Percentiles rank a stretch among this genome's conserved stretches.
Evolutionary conservation across 2,329 filamentous ascomycete species (phyloP).

Genomic region (Sclerotinia minor): DNA sequence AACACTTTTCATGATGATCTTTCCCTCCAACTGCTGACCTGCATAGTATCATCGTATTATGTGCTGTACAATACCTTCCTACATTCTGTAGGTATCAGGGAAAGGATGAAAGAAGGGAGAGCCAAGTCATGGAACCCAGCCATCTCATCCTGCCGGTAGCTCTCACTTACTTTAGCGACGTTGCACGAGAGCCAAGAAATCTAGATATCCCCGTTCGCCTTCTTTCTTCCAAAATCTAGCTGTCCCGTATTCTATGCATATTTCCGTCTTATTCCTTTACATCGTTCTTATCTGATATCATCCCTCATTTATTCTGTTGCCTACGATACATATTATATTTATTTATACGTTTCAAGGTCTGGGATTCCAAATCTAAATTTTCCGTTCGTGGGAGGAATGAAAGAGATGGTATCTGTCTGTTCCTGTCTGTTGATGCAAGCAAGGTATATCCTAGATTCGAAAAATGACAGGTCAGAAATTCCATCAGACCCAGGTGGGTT

Average conservation of each 20-base stretch:
- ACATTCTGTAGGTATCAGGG: conserved; percentile 10
- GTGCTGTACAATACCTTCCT: not conserved
- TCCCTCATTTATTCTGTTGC: conserved; percentile 22
- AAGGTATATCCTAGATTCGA: conserved; percentile 12
- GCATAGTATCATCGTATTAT: conserved; percentile 5
- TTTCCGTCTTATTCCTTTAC: conserved; percentile 1
- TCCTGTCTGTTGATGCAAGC: conserved; percentile 14
- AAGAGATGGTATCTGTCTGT: conserved; percentile 9
- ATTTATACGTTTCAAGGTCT: not conserved
- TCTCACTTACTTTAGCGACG: conserved; percentile 13
- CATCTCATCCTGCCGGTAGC: conserved; percentile 15
- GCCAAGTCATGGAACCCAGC: conserved; percentile 19
- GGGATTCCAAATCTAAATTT: conserved; percentile 21
- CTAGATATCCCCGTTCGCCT: conserved; percentile 3
- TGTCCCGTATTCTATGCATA: conserved; percentile 23
- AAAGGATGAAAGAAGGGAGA: conserved; percentile 13
- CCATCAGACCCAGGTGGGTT: conserved; percentile 7
- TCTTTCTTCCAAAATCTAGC: conserved; percentile 2
- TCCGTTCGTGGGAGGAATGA: not conserved
- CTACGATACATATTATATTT: not conserved
- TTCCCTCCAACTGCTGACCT: conserved; percentile 2
- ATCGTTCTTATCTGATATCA: conserved; percentile 1
- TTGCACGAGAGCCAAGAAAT: conserved; percentile 13
- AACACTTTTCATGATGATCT: conserved; percentile 13
- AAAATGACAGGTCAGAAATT: conserved; percentile 24